Conservation (phyloP, 345 rosid species). For the Rhizophora mangle region DNA sequence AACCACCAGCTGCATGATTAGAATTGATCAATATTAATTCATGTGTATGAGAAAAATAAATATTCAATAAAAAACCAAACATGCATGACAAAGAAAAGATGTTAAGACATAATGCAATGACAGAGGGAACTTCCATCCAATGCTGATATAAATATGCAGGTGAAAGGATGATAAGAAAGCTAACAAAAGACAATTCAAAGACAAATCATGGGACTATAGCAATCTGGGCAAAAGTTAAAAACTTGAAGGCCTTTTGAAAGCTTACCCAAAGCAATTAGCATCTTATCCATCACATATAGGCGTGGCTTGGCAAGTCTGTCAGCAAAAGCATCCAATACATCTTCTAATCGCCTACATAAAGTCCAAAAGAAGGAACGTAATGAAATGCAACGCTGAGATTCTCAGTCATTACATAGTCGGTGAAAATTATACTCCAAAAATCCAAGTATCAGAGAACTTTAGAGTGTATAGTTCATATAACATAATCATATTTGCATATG, state of each 20-base stretch:
- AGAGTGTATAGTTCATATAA: neutral
- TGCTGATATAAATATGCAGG: neutral
- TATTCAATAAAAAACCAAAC: neutral
- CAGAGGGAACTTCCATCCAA: too few species aligned
- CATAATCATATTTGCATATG: too few species aligned
- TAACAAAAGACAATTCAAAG: neutral
- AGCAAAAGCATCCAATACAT: constrained; percentile 86
- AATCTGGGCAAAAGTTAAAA: neutral
- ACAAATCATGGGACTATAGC: neutral
- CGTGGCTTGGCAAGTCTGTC: constrained; percentile 86
- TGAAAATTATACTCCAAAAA: neutral
- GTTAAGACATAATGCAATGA: neutral
- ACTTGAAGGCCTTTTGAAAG: constrained; percentile 12
- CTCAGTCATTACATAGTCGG: neutral
- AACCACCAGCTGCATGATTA: constrained; percentile 94
- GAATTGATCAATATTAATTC: constrained; percentile 25
- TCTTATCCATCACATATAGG: constrained; percentile 81
- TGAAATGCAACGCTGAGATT: neutral
- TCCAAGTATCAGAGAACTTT: neutral
- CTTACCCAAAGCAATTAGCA: constrained; percentile 87
- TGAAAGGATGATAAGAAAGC: neutral
- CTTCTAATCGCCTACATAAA: constrained; percentile 72
- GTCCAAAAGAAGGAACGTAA: constrained; percentile 14
- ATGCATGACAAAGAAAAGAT: constrained; percentile 14
- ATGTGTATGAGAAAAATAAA: constrained; percentile 4